Evolutionary conservation across 2,329 filamentous ascomycete genomes (phyloP).

Genomic region (Alternaria viburni): DNA sequence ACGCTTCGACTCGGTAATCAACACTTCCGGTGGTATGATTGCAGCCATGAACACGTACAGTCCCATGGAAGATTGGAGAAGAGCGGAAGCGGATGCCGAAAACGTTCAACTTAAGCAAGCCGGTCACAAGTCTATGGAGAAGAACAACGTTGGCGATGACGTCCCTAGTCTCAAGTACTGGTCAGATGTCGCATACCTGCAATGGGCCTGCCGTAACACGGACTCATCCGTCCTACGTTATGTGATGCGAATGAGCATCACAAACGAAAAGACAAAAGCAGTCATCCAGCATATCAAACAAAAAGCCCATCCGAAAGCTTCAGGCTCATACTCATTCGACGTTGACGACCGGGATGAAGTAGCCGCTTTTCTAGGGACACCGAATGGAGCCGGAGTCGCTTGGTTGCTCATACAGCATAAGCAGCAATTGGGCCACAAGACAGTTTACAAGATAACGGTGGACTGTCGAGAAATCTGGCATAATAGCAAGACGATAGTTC

Average conservation of each 20-base stretch:
- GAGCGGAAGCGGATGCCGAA: background rate
- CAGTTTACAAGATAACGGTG: conserved; percentile 2
- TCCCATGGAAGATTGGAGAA: background rate
- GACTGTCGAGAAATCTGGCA: background rate
- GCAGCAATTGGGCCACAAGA: conserved; percentile 7
- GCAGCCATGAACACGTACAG: background rate
- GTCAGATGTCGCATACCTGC: conserved; percentile 9
- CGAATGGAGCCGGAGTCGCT: conserved; percentile 14
- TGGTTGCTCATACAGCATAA: conserved; percentile 15
- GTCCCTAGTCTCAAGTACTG: conserved; percentile 1
- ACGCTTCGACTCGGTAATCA: background rate
- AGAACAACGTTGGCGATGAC: background rate
- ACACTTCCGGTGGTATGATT: background rate
- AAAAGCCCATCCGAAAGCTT: background rate
- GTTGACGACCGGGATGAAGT: background rate
- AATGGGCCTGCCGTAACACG: background rate
- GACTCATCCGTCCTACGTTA: background rate
- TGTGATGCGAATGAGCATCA: background rate
- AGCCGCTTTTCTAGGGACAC: conserved; percentile 8
- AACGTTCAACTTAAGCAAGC: background rate
- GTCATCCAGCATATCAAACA: background rate
- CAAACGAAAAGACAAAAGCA: background rate
- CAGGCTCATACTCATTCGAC: background rate
- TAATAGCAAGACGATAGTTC: background rate
- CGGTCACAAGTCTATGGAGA: background rate